A percentile compares a stretch with the other conserved stretches of the same genome.
Conservation (phyloP, 768 basidiomycete genomes). For the Xerocomellus chrysenteron region DNA sequence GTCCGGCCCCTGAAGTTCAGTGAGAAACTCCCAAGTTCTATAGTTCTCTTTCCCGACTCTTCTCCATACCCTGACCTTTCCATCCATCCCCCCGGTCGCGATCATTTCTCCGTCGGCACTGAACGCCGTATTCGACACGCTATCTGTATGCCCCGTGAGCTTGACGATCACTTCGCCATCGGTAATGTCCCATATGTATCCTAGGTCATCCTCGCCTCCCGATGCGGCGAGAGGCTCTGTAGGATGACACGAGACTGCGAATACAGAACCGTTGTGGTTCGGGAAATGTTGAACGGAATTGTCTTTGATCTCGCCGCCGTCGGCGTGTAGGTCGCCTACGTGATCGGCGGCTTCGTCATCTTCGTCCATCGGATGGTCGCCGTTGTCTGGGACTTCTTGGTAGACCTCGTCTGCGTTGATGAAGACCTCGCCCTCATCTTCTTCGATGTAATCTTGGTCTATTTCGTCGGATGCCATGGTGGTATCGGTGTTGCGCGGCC, state of each 20-base stretch:
- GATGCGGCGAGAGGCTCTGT: constrained; percentile 77
- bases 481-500: neutral
- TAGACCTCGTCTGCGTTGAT: constrained; percentile 66
- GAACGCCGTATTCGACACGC: constrained; percentile 77
- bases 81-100: constrained; percentile 98
- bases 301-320: constrained; percentile 46
- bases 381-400: constrained; percentile 63
- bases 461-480: constrained; percentile 37
- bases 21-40: constrained; percentile 90
- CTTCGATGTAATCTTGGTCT: constrained; percentile 35
- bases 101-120: constrained; percentile 89
- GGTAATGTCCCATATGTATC: constrained; percentile 89
- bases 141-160: constrained; percentile 91
- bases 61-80: constrained; percentile 88
- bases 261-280: constrained; percentile 75
- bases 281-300: constrained; percentile 71
- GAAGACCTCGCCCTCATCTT: constrained; percentile 56
- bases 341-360: constrained; percentile 56
- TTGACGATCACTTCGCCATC: constrained; percentile 79
- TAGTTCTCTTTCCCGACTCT: constrained; percentile 74
- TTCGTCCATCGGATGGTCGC: constrained; percentile 70
- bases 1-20: constrained; percentile 89
- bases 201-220: constrained; percentile 94
- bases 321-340: constrained; percentile 42
- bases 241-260: constrained; percentile 82